These are phyloP conservation scores for Aeschynomene evenia DNA, from an alignment of 306 rosid genomes.

Conservation along the genomic window DNA sequence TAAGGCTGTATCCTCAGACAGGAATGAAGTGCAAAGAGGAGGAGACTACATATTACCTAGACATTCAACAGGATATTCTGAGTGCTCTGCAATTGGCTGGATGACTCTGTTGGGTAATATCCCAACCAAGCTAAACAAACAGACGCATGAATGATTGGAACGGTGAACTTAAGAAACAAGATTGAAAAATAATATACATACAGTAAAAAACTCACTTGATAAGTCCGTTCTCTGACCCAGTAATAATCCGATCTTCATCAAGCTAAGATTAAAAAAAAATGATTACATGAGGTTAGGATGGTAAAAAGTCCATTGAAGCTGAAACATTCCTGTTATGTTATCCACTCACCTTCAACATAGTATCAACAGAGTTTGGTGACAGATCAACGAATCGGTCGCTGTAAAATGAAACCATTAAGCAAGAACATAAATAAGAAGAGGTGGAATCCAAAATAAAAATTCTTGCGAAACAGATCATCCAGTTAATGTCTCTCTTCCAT, in stretches of 20 bases:
- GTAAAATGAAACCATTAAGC: conserved; percentile 36
- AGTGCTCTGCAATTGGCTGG: conserved; percentile 93
- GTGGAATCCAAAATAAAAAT: conserved; percentile 20
- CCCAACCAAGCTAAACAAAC: conserved; percentile 62
- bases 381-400: conserved; percentile 86
- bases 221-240: conserved; percentile 90
- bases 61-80: conserved; percentile 78
- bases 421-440: conserved; percentile 26
- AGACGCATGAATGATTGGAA: conserved; percentile 4
- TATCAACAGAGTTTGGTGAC: conserved; percentile 71
- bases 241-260: conserved; percentile 87
- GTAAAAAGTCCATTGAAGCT: conserved; percentile 13
- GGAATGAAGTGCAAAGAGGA: conserved; percentile 7
- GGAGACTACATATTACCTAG: conserved; percentile 60
- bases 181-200: conserved; percentile 15
- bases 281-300: background rate
- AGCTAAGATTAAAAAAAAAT: conserved; percentile 47
- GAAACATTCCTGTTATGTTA: conserved; percentile 17
- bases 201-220: conserved; percentile 69
- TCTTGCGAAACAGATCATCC: background rate
- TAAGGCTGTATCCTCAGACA: background rate
- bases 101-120: conserved; percentile 84
- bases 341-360: conserved; percentile 71
- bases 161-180: background rate
- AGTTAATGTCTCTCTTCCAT: background rate